Conservation (phyloP, 225 moss, liverwort and hornwort genomes). For the Antitrichia curtipendula region DNA sequence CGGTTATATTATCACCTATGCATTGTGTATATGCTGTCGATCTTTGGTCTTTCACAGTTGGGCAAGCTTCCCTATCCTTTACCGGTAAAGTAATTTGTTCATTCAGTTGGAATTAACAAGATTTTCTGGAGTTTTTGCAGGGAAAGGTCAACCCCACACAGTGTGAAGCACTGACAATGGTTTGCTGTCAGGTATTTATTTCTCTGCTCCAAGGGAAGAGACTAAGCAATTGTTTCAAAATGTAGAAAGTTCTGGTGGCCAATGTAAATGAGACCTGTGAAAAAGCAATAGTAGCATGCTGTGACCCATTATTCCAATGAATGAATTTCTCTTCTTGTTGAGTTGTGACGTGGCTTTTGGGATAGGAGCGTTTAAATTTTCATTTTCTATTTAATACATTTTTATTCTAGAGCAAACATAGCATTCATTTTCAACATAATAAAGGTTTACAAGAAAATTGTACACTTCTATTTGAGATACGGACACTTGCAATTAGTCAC, state of each 20-base stretch:
- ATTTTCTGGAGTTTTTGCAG: conserved; percentile 18
- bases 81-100: not conserved
- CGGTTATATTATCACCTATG: not conserved
- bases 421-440: not conserved
- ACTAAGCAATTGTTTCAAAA: not conserved
- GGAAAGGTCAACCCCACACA: conserved; percentile 98
- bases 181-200: conserved; percentile 74
- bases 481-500: not conserved
- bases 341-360: not conserved
- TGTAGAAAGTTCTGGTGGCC: not conserved
- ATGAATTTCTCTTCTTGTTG: not conserved
- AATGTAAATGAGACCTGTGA: not conserved
- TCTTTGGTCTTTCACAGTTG: not conserved
- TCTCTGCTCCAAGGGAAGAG: not conserved
- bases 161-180: conserved; percentile 97
- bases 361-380: not conserved
- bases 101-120: not conserved
- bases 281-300: not conserved
- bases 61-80: not conserved
- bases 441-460: not conserved
- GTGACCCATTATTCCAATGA: not conserved
- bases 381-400: not conserved
- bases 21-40: not conserved
- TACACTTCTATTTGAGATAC: not conserved
- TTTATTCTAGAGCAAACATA: not conserved